phyloP scores from a whole-genome alignment of 257 asterid species.

The Forsythia viridissima region DNA sequence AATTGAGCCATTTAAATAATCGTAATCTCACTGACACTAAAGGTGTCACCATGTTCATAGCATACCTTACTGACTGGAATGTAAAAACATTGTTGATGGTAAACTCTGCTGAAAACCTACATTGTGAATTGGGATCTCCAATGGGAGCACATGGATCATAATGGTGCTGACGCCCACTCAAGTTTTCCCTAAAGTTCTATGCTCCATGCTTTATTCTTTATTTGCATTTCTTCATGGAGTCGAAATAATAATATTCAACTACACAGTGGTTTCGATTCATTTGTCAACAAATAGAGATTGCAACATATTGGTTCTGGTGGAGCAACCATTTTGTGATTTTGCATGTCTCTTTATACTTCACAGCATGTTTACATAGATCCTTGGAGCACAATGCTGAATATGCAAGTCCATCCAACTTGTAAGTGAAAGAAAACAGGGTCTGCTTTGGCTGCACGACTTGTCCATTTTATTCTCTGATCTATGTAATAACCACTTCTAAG shows the following conservation, averaged over 20 bases:
- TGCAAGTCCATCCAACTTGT: not conserved
- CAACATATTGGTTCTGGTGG: constrained; percentile 8
- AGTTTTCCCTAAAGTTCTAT: constrained; percentile 2
- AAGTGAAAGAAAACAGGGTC: not conserved
- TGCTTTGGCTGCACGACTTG: constrained; percentile 13
- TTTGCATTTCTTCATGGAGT: not conserved
- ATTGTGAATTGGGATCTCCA: constrained; percentile 1
- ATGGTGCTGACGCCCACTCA: not conserved
- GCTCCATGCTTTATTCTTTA: constrained; percentile 1
- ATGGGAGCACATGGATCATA: constrained; percentile 1
- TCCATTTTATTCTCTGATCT: constrained; percentile 3
- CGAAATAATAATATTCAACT: not conserved
- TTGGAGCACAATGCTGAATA: not conserved
- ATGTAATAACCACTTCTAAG: constrained; percentile 6
- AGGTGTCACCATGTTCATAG: not conserved
- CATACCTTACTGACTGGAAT: not conserved
- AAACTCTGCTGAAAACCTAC: not conserved
- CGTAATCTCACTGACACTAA: not conserved
- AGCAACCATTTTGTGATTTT: constrained; percentile 9
- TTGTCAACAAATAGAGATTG: not conserved
- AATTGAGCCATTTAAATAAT: not conserved
- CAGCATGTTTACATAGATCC: constrained; percentile 1
- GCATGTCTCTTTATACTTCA: constrained; percentile 3
- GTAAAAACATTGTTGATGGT: not conserved
- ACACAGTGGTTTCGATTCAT: not conserved